phyloP scores from a whole-genome alignment of 139 green algal species.

The Chlorella vulgaris region DNA sequence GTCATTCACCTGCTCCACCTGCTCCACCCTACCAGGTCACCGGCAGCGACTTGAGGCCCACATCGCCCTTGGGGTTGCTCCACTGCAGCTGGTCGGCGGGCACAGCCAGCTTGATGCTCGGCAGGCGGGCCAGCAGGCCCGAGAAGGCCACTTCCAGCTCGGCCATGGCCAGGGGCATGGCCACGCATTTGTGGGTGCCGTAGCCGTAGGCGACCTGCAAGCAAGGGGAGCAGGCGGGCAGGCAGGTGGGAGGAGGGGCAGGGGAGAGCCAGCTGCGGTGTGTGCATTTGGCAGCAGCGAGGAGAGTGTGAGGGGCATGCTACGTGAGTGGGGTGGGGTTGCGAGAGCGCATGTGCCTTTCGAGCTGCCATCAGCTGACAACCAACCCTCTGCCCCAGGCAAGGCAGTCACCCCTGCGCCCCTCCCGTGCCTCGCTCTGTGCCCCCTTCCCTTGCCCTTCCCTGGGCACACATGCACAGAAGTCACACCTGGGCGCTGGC shows the following conservation, averaged over 20 bases:
- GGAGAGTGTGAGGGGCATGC: not conserved
- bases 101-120: conserved; percentile 39
- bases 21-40: conserved; percentile 35
- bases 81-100: conserved; percentile 36
- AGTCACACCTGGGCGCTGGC: conserved; percentile 29
- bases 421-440: too few relatives aligned
- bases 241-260: too few relatives aligned
- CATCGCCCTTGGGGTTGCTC: conserved; percentile 31
- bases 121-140: conserved; percentile 30
- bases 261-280: not conserved
- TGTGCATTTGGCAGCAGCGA: not conserved
- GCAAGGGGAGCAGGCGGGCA: too few relatives aligned
- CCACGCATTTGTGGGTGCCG: conserved; percentile 40
- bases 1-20: not conserved
- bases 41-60: conserved; percentile 43
- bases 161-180: conserved; percentile 32
- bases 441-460: too few relatives aligned
- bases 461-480: not conserved
- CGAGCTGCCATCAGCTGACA: too few relatives aligned
- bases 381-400: too few relatives aligned
- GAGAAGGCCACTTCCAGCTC: conserved; percentile 39
- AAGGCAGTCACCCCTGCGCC: too few relatives aligned
- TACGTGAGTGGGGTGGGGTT: too few relatives aligned
- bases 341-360: too few relatives aligned
- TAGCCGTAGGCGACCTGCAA: conserved; percentile 32